Conservation (phyloP, 208 protist genomes). For the Leishmania tropica region DNA sequence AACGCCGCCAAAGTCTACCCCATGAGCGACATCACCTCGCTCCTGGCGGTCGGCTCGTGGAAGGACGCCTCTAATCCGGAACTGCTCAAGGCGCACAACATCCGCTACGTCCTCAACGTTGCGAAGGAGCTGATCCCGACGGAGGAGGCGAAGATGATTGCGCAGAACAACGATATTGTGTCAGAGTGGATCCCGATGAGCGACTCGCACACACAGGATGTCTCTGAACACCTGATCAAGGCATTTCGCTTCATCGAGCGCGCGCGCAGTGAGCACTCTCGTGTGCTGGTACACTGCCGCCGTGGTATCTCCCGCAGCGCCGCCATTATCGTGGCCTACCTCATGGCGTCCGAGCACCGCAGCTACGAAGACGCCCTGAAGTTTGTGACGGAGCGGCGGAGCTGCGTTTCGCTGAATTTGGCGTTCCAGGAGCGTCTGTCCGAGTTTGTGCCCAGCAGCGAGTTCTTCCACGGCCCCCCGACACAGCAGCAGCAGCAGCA, state of each 20-base stretch:
- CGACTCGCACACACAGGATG: conserved; percentile 70
- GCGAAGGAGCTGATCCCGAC: conserved; percentile 62
- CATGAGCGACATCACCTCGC: conserved; percentile 64
- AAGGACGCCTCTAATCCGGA: conserved; percentile 63
- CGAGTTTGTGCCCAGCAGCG: conserved; percentile 28
- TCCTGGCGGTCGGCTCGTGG: conserved; percentile 77
- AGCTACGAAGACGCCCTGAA: conserved; percentile 57
- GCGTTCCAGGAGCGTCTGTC: conserved; percentile 74
- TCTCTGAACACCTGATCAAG: conserved; percentile 52
- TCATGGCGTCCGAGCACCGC: conserved; percentile 71
- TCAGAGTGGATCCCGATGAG: conserved; percentile 68
- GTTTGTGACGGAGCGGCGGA: conserved; percentile 48
- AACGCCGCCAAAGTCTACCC: conserved; percentile 70
- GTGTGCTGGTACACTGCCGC: conserved; percentile 82
- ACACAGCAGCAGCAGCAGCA: background rate
- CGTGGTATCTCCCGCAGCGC: conserved; percentile 82
- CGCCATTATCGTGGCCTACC: conserved; percentile 77
- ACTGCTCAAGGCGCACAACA: conserved; percentile 44
- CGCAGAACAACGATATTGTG: conserved; percentile 29
- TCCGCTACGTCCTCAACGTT: conserved; percentile 83
- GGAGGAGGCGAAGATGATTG: conserved; percentile 24
- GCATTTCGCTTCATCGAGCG: conserved; percentile 74
- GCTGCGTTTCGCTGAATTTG: conserved; percentile 81
- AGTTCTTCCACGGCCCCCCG: conserved; percentile 23
- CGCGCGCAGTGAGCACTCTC: conserved; percentile 45